Base-by-base conservation (phyloP, 495 filamentous ascomycete species). In the Podospora conica region DNA sequence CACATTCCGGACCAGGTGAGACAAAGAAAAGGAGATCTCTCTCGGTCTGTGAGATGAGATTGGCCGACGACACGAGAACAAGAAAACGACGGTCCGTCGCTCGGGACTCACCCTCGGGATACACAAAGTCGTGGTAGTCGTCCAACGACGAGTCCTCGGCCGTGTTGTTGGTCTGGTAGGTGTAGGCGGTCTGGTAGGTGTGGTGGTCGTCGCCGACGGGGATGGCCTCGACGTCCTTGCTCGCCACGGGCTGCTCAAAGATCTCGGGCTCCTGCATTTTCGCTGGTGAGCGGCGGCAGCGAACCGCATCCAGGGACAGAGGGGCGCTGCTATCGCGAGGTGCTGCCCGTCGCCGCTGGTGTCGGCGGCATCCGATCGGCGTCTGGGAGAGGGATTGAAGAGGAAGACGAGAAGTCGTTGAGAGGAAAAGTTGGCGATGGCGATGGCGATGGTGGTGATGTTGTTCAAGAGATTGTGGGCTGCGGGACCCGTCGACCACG, bases 121-220 rank as follows among this genome's bases (percentile, higher is more conserved):
- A 77, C 5, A 78, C 71, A 40, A 76, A 78, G 56, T 78, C 75
- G 31, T 71, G 67, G 60, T 75, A 77, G 40, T 76, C 75, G 2
- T 70, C 70, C 58, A 65, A n/a, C 11, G 66, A 68, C 7, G 63
- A 69, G 9, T 67, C 60, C 57, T 76, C 72, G 18, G 48, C 63
- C 12, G 40, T 68, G 1, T 22, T 25, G 15, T 60, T 60, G 18
- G 65, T 65, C 53, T 66, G 65, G 9, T 71, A 58, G 22, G 58
- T 65, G 64, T 71, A 66, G 11, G 67, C 55, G 11, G 73, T 74
- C 20, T 66, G 61, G 65, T 70, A 76, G 4, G 69, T 71, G 55
- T 65, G 59, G 24, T 65, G 29, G 27, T 76, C 72, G 12, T 71
- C 70, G 25, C 62, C 66, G 20, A 60, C 56, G 22, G 60, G 33